Evolutionary conservation across 176 grass and related monocot genomes (phyloP).

Genomic region (Rhynchospora pubera): DNA sequence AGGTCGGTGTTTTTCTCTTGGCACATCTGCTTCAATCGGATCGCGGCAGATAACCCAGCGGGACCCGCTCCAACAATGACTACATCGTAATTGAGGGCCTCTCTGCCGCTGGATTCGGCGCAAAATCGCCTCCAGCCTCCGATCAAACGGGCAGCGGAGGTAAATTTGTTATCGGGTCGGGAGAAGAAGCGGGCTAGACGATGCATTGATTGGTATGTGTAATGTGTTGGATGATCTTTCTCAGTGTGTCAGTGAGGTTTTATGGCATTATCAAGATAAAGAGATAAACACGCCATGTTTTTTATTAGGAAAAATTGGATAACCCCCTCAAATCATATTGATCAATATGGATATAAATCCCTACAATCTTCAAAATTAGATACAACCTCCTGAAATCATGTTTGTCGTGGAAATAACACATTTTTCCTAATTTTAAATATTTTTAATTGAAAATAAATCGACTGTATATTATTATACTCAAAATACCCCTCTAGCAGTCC

Average conservation of each 20-base stretch:
- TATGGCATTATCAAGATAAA: not conserved
- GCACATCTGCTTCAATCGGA: slow-evolving; percentile 87
- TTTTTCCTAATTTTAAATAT: no score
- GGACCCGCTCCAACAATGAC: slow-evolving; percentile 81
- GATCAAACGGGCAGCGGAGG: not conserved
- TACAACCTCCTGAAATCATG: no score
- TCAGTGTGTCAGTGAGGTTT: not conserved
- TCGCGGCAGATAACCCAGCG: slow-evolving; percentile 72
- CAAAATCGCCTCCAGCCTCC: slow-evolving; percentile 27
- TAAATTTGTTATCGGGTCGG: not conserved
- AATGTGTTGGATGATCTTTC: not conserved
- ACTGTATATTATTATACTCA: no score
- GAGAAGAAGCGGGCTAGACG: not conserved
- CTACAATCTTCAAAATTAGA: no score
- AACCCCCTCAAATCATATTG: no score
- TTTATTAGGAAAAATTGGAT: no score
- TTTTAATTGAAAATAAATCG: no score
- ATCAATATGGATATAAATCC: no score
- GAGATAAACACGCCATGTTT: not conserved
- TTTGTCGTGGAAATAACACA: no score
- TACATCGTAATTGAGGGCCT: slow-evolving; percentile 72
- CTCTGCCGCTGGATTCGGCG: slow-evolving; percentile 32
- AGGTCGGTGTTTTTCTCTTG: slow-evolving; percentile 57
- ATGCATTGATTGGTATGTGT: no score
- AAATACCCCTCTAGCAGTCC: no score